A percentile compares a stretch with the other conserved stretches of the same genome.
Evolutionary conservation across 768 basidiomycete genomes (phyloP).

Genomic region (Scleroderma bovista): DNA sequence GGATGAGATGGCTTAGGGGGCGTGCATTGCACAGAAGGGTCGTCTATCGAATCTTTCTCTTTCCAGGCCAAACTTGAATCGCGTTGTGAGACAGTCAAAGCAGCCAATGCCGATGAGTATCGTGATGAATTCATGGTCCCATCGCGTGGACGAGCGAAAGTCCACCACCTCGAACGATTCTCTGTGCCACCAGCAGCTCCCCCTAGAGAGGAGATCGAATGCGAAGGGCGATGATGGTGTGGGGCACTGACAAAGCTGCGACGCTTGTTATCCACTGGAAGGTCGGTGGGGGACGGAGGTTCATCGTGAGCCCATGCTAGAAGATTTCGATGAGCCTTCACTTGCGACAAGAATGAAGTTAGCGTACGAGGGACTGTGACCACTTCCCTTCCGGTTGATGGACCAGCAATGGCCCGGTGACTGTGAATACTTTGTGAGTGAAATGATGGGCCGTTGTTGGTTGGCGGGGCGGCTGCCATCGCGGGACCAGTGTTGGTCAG

Average conservation of each 20-base stretch:
- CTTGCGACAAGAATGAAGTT: neutral
- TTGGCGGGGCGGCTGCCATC: slow-evolving; percentile 15
- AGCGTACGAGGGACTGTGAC: slow-evolving; percentile 67
- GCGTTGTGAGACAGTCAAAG: neutral
- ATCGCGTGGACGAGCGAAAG: slow-evolving; percentile 59
- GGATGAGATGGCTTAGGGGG: slow-evolving; percentile 38
- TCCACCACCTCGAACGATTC: slow-evolving; percentile 61
- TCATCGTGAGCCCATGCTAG: slow-evolving; percentile 83
- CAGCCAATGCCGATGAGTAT: neutral
- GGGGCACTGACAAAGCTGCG: slow-evolving; percentile 26
- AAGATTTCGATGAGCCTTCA: slow-evolving; percentile 1
- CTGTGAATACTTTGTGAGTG: slow-evolving; percentile 25
- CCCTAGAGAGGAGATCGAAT: slow-evolving; percentile 38
- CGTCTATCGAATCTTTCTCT: slow-evolving; percentile 16
- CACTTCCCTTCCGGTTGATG: slow-evolving; percentile 48
- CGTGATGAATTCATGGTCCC: slow-evolving; percentile 10
- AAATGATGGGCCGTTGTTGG: slow-evolving; percentile 14
- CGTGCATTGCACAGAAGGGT: slow-evolving; percentile 19
- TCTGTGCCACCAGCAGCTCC: slow-evolving; percentile 28
- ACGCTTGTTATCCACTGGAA: slow-evolving; percentile 32
- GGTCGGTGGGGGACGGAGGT: slow-evolving; percentile 63
- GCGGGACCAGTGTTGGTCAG: neutral
- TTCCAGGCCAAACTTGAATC: neutral
- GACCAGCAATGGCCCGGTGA: slow-evolving; percentile 19
- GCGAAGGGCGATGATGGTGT: slow-evolving; percentile 37